Percentiles rank a stretch among this genome's conserved stretches.
These are phyloP conservation scores for Yamadazyma sp. DNA, from an alignment of 805 yeast genomes.

Conservation along the genomic window DNA sequence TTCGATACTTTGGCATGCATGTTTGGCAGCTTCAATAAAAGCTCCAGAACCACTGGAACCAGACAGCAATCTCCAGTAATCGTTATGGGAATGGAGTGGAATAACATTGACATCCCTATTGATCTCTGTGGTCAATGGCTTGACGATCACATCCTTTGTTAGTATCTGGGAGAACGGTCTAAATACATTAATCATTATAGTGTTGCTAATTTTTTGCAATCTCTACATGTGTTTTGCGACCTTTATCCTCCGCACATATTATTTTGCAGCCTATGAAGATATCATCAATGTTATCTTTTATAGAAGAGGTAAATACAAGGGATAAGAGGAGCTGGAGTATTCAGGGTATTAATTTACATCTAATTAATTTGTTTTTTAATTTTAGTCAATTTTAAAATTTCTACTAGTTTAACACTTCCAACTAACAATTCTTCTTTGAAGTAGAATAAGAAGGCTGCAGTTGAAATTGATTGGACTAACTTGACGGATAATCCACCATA, in stretches of 20 bases:
- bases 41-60: slow-evolving; percentile 44
- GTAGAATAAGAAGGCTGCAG: slow-evolving; percentile 87
- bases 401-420: slow-evolving; percentile 54
- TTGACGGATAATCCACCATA: slow-evolving; percentile 82
- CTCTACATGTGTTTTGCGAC: too few species aligned
- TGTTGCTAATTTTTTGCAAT: too few species aligned
- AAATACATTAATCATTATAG: slow-evolving; percentile 17
- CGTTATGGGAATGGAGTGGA: slow-evolving; percentile 65
- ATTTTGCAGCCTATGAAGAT: too few species aligned
- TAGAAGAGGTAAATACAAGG: too few species aligned
- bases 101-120: slow-evolving; percentile 14
- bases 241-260: too few species aligned
- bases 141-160: not conserved
- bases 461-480: slow-evolving; percentile 76
- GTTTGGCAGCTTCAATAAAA: slow-evolving; percentile 52
- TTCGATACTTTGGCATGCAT: slow-evolving; percentile 59
- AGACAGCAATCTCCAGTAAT: slow-evolving; percentile 52
- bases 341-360: too few species aligned
- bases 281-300: too few species aligned
- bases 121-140: not conserved
- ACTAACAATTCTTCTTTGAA: slow-evolving; percentile 82
- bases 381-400: slow-evolving; percentile 30
- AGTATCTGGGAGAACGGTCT: slow-evolving; percentile 7
- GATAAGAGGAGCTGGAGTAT: too few species aligned
- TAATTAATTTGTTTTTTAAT: slow-evolving; percentile 12